A percentile compares a stretch with the other conserved stretches of the same genome.
Conservation (phyloP, 1,139 yeast genomes). For the Petasospora fabianii region DNA sequence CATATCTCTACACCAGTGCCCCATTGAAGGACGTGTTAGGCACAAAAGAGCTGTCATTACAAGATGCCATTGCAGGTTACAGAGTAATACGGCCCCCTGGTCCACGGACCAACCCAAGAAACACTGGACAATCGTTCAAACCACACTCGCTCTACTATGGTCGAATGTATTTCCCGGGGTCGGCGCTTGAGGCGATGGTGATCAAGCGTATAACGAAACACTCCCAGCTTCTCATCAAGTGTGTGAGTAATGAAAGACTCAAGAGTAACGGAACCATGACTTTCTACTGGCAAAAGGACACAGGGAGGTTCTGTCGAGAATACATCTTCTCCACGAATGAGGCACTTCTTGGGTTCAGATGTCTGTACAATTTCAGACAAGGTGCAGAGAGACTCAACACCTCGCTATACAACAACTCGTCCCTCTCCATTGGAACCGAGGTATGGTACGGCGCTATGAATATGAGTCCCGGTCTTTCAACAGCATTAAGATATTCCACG, state of each 20-base stretch:
- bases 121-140: neutral
- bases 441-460: constrained; percentile 83
- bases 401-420: constrained; percentile 38
- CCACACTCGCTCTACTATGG: constrained; percentile 59
- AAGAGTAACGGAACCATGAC: constrained; percentile 60
- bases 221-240: constrained; percentile 67
- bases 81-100: constrained; percentile 49
- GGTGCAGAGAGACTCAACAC: constrained; percentile 35
- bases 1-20: constrained; percentile 72
- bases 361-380: constrained; percentile 65
- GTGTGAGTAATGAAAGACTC: constrained; percentile 68
- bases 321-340: constrained; percentile 86
- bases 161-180: constrained; percentile 83
- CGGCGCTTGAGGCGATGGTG: constrained; percentile 84
- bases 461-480: constrained; percentile 81
- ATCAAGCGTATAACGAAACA: constrained; percentile 59
- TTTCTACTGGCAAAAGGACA: constrained; percentile 65
- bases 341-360: constrained; percentile 77
- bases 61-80: constrained; percentile 78
- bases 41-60: constrained; percentile 55
- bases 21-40: constrained; percentile 51
- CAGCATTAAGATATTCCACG: constrained; percentile 82
- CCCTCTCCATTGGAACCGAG: constrained; percentile 76
- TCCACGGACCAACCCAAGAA: neutral
- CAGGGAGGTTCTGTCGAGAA: constrained; percentile 67